Conservation (phyloP, 2,329 filamentous ascomycete species). For the Trichocomaceae sp. region DNA sequence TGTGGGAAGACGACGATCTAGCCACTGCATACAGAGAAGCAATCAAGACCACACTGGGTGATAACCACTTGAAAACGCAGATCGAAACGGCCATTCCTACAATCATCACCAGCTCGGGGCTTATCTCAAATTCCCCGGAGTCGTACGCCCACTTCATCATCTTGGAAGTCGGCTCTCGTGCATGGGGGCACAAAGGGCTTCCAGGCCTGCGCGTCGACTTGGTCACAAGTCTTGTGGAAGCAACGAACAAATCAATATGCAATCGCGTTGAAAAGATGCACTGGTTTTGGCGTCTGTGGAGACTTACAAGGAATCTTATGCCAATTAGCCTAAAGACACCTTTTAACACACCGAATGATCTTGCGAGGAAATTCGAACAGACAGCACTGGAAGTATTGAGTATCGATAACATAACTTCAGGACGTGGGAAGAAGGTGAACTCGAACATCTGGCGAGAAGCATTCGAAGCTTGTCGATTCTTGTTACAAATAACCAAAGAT, state of each 20-base stretch:
- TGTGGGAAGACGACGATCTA: constrained; percentile 43
- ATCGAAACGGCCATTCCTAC: constrained; percentile 26
- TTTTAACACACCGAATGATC: constrained; percentile 17
- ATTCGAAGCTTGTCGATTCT: constrained; percentile 33
- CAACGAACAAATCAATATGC: constrained; percentile 24
- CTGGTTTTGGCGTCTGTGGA: constrained; percentile 40
- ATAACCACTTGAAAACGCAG: constrained; percentile 24
- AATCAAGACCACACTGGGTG: constrained; percentile 27
- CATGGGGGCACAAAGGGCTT: constrained; percentile 16
- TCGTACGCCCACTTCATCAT: constrained; percentile 33
- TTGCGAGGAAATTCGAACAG: constrained; percentile 21
- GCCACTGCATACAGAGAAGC: constrained; percentile 31
- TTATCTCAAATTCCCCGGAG: constrained; percentile 21
- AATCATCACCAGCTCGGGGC: constrained; percentile 23
- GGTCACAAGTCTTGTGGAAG: constrained; percentile 23
- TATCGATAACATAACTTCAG: background rate
- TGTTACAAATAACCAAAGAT: constrained; percentile 22
- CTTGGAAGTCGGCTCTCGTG: constrained; percentile 30
- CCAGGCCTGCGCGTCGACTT: constrained; percentile 20
- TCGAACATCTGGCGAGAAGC: constrained; percentile 28
- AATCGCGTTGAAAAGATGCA: constrained; percentile 24
- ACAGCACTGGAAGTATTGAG: constrained; percentile 24
- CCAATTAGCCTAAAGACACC: constrained; percentile 23
- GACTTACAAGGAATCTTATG: constrained; percentile 29
- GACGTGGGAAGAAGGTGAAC: constrained; percentile 11